phyloP scores from a whole-genome alignment of 345 rosid genomes.

The Aquilaria malaccensis region DNA sequence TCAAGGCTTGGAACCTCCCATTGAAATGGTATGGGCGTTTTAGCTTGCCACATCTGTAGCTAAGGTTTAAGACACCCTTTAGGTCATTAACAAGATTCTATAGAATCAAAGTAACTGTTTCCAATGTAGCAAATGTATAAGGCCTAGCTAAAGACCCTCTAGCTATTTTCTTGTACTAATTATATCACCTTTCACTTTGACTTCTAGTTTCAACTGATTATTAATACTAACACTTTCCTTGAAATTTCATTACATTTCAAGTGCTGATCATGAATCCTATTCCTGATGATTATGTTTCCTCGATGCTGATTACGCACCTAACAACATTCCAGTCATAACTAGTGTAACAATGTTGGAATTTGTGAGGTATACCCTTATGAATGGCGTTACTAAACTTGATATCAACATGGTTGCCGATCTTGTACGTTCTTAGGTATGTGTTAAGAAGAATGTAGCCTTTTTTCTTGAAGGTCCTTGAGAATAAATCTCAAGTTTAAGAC shows the following conservation, averaged over 20 bases:
- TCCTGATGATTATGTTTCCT: slow-evolving; percentile 55
- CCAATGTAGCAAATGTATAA: slow-evolving; percentile 56
- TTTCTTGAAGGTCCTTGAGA: slow-evolving; percentile 65
- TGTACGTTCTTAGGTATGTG: slow-evolving; percentile 56
- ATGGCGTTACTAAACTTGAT: slow-evolving; percentile 69
- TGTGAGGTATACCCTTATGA: slow-evolving; percentile 84
- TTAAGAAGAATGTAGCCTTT: slow-evolving; percentile 67
- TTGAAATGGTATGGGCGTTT: too few relatives aligned
- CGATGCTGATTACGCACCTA: slow-evolving; percentile 69
- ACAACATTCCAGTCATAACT: slow-evolving; percentile 75
- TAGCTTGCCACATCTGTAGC: too few relatives aligned
- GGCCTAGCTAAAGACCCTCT: slow-evolving; percentile 60
- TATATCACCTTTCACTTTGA: slow-evolving; percentile 48
- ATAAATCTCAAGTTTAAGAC: slow-evolving; percentile 53
- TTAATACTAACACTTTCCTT: slow-evolving; percentile 48
- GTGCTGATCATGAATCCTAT: slow-evolving; percentile 62
- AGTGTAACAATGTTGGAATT: slow-evolving; percentile 76
- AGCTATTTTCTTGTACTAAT: slow-evolving; percentile 75
- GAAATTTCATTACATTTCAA: slow-evolving; percentile 62
- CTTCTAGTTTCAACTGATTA: slow-evolving; percentile 56
- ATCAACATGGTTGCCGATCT: slow-evolving; percentile 61
- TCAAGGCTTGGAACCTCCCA: too few relatives aligned
- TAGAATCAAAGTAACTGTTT: slow-evolving; percentile 67
- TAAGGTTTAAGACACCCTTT: slow-evolving; percentile 43
- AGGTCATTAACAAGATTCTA: slow-evolving; percentile 74